Percentiles rank a stretch among this genome's conserved stretches.
phyloP scores from a whole-genome alignment of 495 filamentous ascomycete species.

The Penicillium crystallinum region DNA sequence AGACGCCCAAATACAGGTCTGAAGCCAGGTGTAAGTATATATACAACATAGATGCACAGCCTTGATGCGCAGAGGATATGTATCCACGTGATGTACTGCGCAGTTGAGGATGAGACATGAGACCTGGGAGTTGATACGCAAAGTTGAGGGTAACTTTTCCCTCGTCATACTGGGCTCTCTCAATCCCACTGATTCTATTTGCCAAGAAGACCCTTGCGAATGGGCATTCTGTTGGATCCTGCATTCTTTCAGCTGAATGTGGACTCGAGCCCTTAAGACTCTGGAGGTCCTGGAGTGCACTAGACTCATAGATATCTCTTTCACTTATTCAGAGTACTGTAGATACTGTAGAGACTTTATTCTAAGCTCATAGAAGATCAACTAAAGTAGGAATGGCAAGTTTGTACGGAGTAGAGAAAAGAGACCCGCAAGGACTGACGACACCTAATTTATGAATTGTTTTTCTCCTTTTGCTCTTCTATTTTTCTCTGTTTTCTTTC shows the following conservation, averaged over 20 bases:
- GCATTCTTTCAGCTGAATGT: background rate
- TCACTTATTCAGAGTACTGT: too few species aligned
- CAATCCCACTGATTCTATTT: background rate
- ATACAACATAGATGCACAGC: slow-evolving; percentile 4
- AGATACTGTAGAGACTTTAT: too few species aligned
- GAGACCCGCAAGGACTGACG: background rate
- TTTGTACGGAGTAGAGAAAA: background rate
- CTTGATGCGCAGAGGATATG: background rate
- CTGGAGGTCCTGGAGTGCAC: too few species aligned
- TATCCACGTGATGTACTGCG: background rate
- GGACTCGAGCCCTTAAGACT: background rate
- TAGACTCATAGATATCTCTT: too few species aligned
- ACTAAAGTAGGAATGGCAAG: too few species aligned
- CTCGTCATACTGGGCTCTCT: background rate
- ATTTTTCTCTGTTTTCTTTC: slow-evolving; percentile 3
- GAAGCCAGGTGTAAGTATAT: background rate
- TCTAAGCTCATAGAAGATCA: too few species aligned
- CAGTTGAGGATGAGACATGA: background rate
- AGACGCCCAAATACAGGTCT: background rate
- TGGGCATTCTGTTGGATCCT: slow-evolving; percentile 1
- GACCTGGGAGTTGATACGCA: background rate
- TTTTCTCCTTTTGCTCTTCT: background rate
- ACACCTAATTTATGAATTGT: slow-evolving; percentile 3
- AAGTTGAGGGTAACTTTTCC: too few species aligned
- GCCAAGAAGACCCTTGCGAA: slow-evolving; percentile 13